Evolutionary conservation across 1,139 yeast species (phyloP).

Genomic region (Suhomyces panamericanus): DNA sequence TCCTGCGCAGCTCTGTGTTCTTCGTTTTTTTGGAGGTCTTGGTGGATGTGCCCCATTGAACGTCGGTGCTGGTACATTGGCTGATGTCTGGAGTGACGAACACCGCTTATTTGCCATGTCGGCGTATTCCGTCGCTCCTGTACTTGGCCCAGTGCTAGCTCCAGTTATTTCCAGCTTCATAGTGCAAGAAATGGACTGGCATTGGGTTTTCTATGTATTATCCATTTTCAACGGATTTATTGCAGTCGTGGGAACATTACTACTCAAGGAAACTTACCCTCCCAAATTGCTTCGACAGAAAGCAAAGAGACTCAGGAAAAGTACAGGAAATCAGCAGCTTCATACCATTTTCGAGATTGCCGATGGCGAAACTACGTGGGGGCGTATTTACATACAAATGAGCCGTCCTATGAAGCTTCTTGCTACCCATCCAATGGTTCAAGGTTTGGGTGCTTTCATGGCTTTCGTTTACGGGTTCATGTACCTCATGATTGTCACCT

Average conservation of each 20-base stretch:
- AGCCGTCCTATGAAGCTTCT: constrained; percentile 56
- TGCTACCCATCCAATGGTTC: constrained; percentile 59
- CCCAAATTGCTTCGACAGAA: constrained; percentile 52
- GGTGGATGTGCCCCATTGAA: constrained; percentile 68
- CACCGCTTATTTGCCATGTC: constrained; percentile 60
- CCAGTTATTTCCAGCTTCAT: constrained; percentile 36
- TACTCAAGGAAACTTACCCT: constrained; percentile 58
- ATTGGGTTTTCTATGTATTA: constrained; percentile 64
- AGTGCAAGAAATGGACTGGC: constrained; percentile 41
- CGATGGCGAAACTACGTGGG: constrained; percentile 34
- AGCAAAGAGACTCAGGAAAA: constrained; percentile 43
- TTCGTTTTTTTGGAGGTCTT: constrained; percentile 60
- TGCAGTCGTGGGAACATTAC: constrained; percentile 43
- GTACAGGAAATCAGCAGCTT: constrained; percentile 55
- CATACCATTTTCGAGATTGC: constrained; percentile 58
- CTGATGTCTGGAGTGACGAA: constrained; percentile 57
- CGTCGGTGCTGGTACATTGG: constrained; percentile 71
- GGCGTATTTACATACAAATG: constrained; percentile 37
- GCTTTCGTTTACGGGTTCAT: constrained; percentile 65
- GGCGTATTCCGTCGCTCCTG: constrained; percentile 58
- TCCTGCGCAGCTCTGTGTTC: constrained; percentile 55
- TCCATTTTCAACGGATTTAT: constrained; percentile 54
- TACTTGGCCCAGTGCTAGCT: constrained; percentile 40
- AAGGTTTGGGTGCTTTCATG: constrained; percentile 61
- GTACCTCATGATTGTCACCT: constrained; percentile 60